Evolutionary conservation across 139 green algal species (phyloP).

Genomic region (Diplosphaera chodatii): DNA sequence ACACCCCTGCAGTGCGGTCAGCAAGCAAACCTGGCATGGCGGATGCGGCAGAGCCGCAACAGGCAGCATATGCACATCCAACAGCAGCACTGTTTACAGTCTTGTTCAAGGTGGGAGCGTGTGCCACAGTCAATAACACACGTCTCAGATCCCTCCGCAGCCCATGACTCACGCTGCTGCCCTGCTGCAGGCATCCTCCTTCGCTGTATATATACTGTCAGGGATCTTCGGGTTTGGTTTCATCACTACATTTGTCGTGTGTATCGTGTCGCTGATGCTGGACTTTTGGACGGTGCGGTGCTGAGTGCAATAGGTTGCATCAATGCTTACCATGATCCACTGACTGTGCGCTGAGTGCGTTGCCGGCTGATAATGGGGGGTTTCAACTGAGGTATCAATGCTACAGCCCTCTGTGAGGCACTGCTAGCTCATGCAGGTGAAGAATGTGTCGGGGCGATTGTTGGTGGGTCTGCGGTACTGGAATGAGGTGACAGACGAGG

Average conservation of each 20-base stretch:
- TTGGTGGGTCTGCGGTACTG: constrained; percentile 94
- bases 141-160: too few relatives aligned
- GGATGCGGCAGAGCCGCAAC: neutral
- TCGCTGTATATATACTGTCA: constrained; percentile 64
- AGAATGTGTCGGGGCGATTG: constrained; percentile 89
- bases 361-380: too few relatives aligned
- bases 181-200: constrained; percentile 35
- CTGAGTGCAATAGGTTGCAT: too few relatives aligned
- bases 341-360: too few relatives aligned
- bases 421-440: too few relatives aligned
- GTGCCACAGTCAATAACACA: too few relatives aligned
- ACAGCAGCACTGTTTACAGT: constrained; percentile 37
- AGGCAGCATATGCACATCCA: constrained; percentile 36
- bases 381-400: too few relatives aligned
- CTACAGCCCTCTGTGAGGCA: too few relatives aligned
- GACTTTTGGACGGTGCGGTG: constrained; percentile 93
- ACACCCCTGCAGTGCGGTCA: too few relatives aligned
- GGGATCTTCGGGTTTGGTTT: constrained; percentile 59
- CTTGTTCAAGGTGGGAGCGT: constrained; percentile 43
- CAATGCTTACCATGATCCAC: too few relatives aligned
- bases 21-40: too few relatives aligned
- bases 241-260: constrained; percentile 79
- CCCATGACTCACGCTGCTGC: too few relatives aligned
- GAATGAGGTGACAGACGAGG: constrained; percentile 93
- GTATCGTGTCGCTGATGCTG: constrained; percentile 67